Evolutionary conservation across 2,329 filamentous ascomycete species (phyloP), one percentile per base, ranked within the genome.

Genomic region (Aciculosporium take): DNA sequence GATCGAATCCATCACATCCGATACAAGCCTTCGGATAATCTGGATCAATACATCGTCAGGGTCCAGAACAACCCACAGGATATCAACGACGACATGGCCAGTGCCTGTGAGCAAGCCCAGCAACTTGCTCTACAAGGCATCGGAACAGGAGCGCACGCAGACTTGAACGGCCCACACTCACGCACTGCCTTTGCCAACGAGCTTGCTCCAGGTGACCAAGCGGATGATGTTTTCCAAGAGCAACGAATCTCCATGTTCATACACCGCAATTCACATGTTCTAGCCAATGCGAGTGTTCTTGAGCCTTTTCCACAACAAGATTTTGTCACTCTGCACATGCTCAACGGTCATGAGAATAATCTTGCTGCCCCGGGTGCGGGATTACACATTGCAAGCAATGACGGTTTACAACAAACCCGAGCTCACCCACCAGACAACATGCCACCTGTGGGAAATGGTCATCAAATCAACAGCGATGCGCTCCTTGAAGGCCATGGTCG

Each of bases 1-100:
- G 67, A 64, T 38, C 73, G 80, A 9, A 76, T 84, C 51, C 87
- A 94, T 56, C 46, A 48, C 0, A 56, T 58, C 3, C 23, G 54
- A 1, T 55, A 67, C 8, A 43, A 45, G 3, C 45, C 55, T 3
- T 65, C 66, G 2, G 58, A 61, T 15, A 60, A 66, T 25, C 46
- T 72, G 4, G 53, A 56, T 17, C 31, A 49, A 10, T 72, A 58
- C 39, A 38, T 57, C 13, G 18, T 37, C 15, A 37, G 35, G 18
- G 25, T 5, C 13, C 9, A 41, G 53, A 38, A 48, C 39, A 17
- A 20, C 10, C 15, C 24, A 12, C 5, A n/a, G 46, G 52, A 46
- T 39, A 47, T 45, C 3, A 31, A 6, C 18, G 17, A 30, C 7
- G 12, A 13, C 20, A 17, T 39, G 2, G 5, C 27, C 5, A n/a